phyloP scores from a whole-genome alignment of 306 rosid genomes.

The Dalbergia oliveri region DNA sequence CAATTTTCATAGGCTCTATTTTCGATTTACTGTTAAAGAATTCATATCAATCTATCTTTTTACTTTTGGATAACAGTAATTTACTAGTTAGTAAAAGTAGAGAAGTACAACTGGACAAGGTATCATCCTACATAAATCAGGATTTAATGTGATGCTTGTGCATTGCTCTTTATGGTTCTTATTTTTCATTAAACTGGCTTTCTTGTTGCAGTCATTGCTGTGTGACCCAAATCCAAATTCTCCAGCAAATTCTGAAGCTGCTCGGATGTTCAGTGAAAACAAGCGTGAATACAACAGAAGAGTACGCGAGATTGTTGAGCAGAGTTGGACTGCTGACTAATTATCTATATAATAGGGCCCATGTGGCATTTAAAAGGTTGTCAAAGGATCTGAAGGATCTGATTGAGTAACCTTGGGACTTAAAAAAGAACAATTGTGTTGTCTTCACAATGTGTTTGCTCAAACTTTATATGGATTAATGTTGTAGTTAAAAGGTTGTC shows the following conservation, averaged over 20 bases:
- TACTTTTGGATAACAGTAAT: not conserved
- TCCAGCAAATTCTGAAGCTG: slow-evolving; percentile 99
- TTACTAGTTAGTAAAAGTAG: not conserved
- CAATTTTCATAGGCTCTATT: not conserved
- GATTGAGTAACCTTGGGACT: slow-evolving; percentile 63
- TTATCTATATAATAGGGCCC: slow-evolving; percentile 31
- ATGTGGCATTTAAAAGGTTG: slow-evolving; percentile 50
- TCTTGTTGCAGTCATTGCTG: slow-evolving; percentile 84
- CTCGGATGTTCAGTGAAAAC: slow-evolving; percentile 95
- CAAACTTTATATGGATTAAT: slow-evolving; percentile 46
- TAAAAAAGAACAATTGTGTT: slow-evolving; percentile 55
- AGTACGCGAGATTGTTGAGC: slow-evolving; percentile 93
- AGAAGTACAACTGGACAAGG: not conserved
- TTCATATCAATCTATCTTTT: not conserved
- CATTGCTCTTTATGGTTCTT: slow-evolving; percentile 27
- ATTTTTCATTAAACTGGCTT: slow-evolving; percentile 24
- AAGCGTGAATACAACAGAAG: slow-evolving; percentile 95
- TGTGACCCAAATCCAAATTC: slow-evolving; percentile 98
- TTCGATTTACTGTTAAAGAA: not conserved
- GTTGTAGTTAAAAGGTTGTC: slow-evolving; percentile 51
- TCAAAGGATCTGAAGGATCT: slow-evolving; percentile 56
- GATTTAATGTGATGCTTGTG: not conserved
- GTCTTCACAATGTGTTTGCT: slow-evolving; percentile 61
- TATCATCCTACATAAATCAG: not conserved
- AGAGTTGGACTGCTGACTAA: slow-evolving; percentile 99